These are phyloP conservation scores for Ogataea zsoltii DNA, from an alignment of 805 yeast species.

Conservation along the genomic window DNA sequence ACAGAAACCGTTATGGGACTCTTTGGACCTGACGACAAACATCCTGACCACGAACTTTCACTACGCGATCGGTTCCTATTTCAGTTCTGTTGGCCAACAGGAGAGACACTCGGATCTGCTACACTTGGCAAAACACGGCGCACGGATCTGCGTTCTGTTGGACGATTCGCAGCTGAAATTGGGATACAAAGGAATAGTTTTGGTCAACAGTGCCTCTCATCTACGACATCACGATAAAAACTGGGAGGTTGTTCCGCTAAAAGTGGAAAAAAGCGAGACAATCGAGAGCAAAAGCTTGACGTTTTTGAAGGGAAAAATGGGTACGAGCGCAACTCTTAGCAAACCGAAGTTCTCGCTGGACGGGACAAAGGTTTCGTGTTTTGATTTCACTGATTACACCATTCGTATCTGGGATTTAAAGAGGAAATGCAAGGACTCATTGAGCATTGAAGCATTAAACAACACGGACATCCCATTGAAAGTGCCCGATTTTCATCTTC, in stretches of 20 bases:
- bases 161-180: constrained; percentile 16
- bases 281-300: background rate
- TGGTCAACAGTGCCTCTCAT: constrained; percentile 9
- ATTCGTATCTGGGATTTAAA: constrained; percentile 26
- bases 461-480: constrained; percentile 27
- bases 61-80: constrained; percentile 15
- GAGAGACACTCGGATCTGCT: constrained; percentile 12
- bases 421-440: constrained; percentile 4
- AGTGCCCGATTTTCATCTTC: constrained; percentile 27
- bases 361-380: constrained; percentile 21
- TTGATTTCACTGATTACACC: constrained; percentile 19
- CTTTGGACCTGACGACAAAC: constrained; percentile 24
- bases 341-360: constrained; percentile 22
- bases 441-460: constrained; percentile 18
- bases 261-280: background rate
- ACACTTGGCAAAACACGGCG: constrained; percentile 11
- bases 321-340: constrained; percentile 5
- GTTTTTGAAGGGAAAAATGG: constrained; percentile 11
- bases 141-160: constrained; percentile 18
- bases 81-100: constrained; percentile 6
- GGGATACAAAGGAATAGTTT: constrained; percentile 25
- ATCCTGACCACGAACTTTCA: constrained; percentile 23
- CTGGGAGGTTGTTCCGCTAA: constrained; percentile 22
- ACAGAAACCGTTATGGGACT: constrained; percentile 17
- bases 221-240: constrained; percentile 15